Conservation (phyloP, 257 asterid species). For the Salvia miltiorrhiza region DNA sequence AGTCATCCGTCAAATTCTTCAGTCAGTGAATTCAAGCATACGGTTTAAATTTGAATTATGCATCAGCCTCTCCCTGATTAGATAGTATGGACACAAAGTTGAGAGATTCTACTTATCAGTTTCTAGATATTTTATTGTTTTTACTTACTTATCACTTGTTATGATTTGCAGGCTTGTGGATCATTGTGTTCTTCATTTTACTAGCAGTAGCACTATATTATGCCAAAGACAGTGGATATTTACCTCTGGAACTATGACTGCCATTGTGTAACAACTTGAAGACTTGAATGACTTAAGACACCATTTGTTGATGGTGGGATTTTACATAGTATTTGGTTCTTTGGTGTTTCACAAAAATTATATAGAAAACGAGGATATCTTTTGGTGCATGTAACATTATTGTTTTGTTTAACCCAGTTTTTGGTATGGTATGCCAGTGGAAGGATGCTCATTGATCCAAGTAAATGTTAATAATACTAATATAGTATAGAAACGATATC, state of each 20-base stretch:
- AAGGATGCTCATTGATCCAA: background rate
- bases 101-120: too few species aligned
- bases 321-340: background rate
- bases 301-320: background rate
- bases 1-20: too few species aligned
- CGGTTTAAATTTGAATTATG: too few species aligned
- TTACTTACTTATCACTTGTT: background rate
- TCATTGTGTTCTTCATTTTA: constrained; percentile 45
- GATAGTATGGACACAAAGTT: too few species aligned
- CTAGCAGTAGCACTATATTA: constrained; percentile 56
- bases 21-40: too few species aligned
- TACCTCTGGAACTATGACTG: constrained; percentile 29
- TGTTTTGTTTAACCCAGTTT: background rate
- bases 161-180: constrained; percentile 66
- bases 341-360: background rate
- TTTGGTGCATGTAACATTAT: too few species aligned
- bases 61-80: too few species aligned
- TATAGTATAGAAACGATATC: too few species aligned
- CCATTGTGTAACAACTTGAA: background rate
- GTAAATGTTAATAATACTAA: background rate
- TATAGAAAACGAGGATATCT: background rate
- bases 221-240: too few species aligned
- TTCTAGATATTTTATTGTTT: background rate
- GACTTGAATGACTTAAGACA: background rate
- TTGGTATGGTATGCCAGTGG: background rate